phyloP scores from a whole-genome alignment of 139 green algal genomes.

The Edaphochlamys debaryana region DNA sequence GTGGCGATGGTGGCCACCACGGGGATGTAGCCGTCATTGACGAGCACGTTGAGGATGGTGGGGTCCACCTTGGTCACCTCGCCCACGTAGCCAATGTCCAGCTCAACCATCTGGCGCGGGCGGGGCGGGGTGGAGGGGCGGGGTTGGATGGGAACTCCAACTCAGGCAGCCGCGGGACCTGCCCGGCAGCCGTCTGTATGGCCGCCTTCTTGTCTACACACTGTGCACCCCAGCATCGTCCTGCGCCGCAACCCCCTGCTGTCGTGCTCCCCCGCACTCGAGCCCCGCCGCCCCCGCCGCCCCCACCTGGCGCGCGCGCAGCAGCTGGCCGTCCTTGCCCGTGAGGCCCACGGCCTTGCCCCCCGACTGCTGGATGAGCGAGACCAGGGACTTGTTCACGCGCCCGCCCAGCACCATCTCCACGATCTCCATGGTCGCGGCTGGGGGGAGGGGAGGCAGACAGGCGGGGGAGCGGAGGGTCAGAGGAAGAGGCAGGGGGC shows the following conservation, averaged over 20 bases:
- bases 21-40: constrained; percentile 87
- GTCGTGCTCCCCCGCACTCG: too few relatives aligned
- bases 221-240: too few relatives aligned
- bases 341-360: constrained; percentile 95
- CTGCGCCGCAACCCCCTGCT: too few relatives aligned
- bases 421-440: constrained; percentile 97
- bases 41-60: constrained; percentile 78
- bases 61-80: constrained; percentile 91
- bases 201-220: too few relatives aligned
- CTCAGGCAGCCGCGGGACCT: too few relatives aligned
- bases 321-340: constrained; percentile 93
- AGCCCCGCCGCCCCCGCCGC: too few relatives aligned
- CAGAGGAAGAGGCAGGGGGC: background rate
- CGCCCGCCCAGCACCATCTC: constrained; percentile 98
- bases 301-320: constrained; percentile 79
- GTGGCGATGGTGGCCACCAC: constrained; percentile 96
- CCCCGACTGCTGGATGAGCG: constrained; percentile 93
- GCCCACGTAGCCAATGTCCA: constrained; percentile 94
- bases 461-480: background rate
- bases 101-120: constrained; percentile 82
- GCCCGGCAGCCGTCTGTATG: too few relatives aligned
- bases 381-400: constrained; percentile 98
- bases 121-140: background rate
- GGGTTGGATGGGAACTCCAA: too few relatives aligned
- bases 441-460: constrained; percentile 50